Evolutionary conservation across 306 rosid genomes (phyloP), one percentile per base, ranked within the genome.

Genomic region (Cicer chorassanicum): DNA sequence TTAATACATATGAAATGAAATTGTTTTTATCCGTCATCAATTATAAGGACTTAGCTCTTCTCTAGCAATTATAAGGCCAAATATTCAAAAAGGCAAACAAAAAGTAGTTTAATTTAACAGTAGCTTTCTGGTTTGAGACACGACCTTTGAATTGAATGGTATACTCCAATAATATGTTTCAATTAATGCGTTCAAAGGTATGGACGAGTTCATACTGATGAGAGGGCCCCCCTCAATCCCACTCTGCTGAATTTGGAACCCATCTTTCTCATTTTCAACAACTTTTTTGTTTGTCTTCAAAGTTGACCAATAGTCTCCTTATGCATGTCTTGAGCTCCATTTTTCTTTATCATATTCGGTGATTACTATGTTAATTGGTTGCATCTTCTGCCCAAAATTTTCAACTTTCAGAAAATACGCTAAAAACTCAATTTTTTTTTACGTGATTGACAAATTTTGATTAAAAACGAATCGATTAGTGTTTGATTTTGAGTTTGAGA

Each of bases 91-190:
- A 74, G 36, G 38, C 7, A 9, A 44, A 39, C 51, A 59, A 14
- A 80, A 60, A 75, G 63, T 62, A 4, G 80, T 53, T 15, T 6
- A 59, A 36, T 51, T 42, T 9, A 70, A 70, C 41, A 70, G 78
- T 76, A 21, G 4, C n/a, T 42, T 69, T 81, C 62, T 34, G 84
- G 80, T 67, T 72, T 56, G 44, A 2, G 46, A 43, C 36, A 44
- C 6, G 18, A 16, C 75, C 74, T 14, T 56, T 61, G 67, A 61
- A 16, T 41, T 78, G 67, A 60, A 74, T 49, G 83, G 9, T 45
- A 57, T 24, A 53, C 68, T 29, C 8, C 50, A 66, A 43, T 24
- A 24, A 24, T 24, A 55, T 42, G 19, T 73, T 56, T 80, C 82
- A 55, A 65, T 56, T 56, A 34, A 1, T 65, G 12, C 43, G 42